Conservation (phyloP, 176 grass and related monocot species). For the Eleusine coracana region DNA sequence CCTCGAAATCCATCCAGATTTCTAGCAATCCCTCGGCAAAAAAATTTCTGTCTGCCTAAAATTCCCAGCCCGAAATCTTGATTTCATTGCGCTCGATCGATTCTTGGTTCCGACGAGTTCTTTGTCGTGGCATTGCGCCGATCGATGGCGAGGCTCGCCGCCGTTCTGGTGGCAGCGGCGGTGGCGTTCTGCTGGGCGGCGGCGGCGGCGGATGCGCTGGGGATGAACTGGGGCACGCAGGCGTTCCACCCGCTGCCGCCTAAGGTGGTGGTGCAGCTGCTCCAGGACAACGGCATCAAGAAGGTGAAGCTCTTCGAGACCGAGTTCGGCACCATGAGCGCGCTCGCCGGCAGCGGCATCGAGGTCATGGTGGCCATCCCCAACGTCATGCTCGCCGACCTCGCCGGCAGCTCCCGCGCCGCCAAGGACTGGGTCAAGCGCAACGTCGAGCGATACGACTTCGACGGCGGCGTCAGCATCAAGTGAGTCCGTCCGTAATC, state of each 20-base stretch:
- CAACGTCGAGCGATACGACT: constrained; percentile 53
- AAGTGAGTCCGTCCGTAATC: constrained; percentile 40
- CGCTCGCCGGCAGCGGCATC: constrained; percentile 57
- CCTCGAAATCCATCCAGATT: not conserved
- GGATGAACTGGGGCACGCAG: constrained; percentile 75
- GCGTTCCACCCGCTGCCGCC: constrained; percentile 60
- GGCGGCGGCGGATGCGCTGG: constrained; percentile 38
- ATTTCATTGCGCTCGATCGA: not conserved
- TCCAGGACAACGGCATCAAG: constrained; percentile 59
- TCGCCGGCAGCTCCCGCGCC: constrained; percentile 38
- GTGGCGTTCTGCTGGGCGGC: not conserved
- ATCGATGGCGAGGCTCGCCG: not conserved
- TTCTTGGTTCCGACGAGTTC: not conserved
- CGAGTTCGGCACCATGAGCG: constrained; percentile 54
- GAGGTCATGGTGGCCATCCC: constrained; percentile 72
- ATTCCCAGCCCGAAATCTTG: not conserved
- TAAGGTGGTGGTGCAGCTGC: constrained; percentile 56
- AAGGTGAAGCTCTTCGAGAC: constrained; percentile 78
- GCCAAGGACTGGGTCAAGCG: constrained; percentile 55
- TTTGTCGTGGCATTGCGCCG: not conserved
- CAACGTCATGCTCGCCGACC: constrained; percentile 43
- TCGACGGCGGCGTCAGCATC: constrained; percentile 64
- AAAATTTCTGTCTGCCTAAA: no score
- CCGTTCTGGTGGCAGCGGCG: not conserved
- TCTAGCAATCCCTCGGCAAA: not conserved